Conservation (phyloP, 129 eudicot species). For the Silybum marianum region DNA sequence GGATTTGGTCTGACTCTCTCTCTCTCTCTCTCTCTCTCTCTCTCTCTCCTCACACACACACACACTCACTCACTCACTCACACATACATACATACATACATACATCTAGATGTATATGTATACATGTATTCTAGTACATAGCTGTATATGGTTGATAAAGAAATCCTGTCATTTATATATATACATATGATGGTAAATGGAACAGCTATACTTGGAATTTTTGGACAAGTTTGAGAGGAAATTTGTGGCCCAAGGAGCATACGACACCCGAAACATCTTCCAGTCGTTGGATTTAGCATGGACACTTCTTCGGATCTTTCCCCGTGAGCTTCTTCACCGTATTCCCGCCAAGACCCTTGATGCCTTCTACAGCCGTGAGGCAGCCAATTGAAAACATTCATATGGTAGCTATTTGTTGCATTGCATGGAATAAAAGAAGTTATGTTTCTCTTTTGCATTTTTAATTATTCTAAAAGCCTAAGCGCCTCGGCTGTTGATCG, state of each 20-base stretch:
- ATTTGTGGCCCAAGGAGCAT: slow-evolving; percentile 98
- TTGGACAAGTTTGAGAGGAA: slow-evolving; percentile 99
- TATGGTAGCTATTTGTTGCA: slow-evolving; percentile 9
- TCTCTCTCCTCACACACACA: too few relatives aligned
- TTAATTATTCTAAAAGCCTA: slow-evolving; percentile 28
- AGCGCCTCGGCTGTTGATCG: slow-evolving; percentile 38
- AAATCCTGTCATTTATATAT: background rate
- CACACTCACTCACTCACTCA: too few relatives aligned
- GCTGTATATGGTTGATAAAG: background rate
- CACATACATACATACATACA: too few relatives aligned
- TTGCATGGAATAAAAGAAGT: slow-evolving; percentile 29
- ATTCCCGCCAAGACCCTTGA: slow-evolving; percentile 99
- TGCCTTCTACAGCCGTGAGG: slow-evolving; percentile 90
- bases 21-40: background rate
- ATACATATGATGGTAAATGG: background rate
- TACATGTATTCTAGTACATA: background rate
- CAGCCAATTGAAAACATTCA: slow-evolving; percentile 46
- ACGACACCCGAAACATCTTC: slow-evolving; percentile 95
- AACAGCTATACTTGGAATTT: slow-evolving; percentile 90
- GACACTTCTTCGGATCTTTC: slow-evolving; percentile 95
- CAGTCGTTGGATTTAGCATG: slow-evolving; percentile 98
- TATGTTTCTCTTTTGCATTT: slow-evolving; percentile 17
- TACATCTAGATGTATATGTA: too few relatives aligned
- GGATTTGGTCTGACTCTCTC: slow-evolving; percentile 67
- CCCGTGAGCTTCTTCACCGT: slow-evolving; percentile 99